phyloP scores from a whole-genome alignment of 192 early-diverging fungal genomes.

The Umbelopsis ramanniana region DNA sequence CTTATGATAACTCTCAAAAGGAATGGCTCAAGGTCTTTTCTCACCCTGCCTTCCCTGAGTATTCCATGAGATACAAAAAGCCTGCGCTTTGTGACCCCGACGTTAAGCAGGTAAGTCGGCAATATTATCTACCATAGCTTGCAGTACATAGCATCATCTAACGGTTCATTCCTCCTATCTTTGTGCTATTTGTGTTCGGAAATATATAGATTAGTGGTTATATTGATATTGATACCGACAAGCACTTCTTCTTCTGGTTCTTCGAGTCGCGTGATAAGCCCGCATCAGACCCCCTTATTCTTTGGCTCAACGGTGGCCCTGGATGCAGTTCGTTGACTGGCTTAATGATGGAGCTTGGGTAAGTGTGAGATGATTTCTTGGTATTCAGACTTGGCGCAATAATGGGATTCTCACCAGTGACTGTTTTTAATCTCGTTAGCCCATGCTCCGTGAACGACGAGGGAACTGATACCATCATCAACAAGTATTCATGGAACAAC shows the following conservation, averaged over 20 bases:
- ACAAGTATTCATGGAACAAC: slow-evolving; percentile 91
- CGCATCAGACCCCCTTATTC: slow-evolving; percentile 58
- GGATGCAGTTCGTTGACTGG: slow-evolving; percentile 48
- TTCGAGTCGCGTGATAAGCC: slow-evolving; percentile 90
- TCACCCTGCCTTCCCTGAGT: slow-evolving; percentile 71
- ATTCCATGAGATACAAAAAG: slow-evolving; percentile 74
- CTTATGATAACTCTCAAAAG: slow-evolving; percentile 38
- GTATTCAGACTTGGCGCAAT: background rate
- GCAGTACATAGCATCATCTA: no score
- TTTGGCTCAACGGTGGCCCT: slow-evolving; percentile 50
- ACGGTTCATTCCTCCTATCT: no score
- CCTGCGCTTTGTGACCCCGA: slow-evolving; percentile 83
- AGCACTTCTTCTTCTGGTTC: slow-evolving; percentile 98
- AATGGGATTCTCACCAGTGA: background rate
- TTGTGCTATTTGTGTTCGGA: background rate
- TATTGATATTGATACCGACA: slow-evolving; percentile 67
- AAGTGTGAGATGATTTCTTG: background rate
- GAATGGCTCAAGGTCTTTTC: slow-evolving; percentile 50
- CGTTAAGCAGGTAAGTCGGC: slow-evolving; percentile 75
- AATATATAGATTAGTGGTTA: slow-evolving; percentile 72
- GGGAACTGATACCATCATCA: slow-evolving; percentile 69
- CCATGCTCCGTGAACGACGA: slow-evolving; percentile 89
- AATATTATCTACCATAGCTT: no score
- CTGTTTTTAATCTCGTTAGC: slow-evolving; percentile 31
- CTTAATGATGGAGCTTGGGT: slow-evolving; percentile 49